A percentile compares a stretch with the other conserved stretches of the same genome.
phyloP scores from a whole-genome alignment of 2,329 filamentous ascomycete species.

The Microdochium paspali region DNA sequence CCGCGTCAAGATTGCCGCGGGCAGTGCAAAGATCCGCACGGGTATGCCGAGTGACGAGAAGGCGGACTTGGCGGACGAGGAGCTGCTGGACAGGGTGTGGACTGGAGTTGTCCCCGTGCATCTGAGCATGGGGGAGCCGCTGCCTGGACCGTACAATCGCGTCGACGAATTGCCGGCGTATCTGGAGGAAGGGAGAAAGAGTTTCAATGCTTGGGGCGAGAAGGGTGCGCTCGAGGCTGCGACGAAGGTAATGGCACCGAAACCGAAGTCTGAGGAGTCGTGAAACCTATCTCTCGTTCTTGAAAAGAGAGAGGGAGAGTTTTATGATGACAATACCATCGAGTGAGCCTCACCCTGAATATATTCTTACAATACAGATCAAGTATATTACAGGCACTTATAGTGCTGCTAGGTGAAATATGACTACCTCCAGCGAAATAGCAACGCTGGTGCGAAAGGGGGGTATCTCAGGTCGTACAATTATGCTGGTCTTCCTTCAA shows the following conservation, averaged over 20 bases:
- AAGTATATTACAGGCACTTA: too few relatives aligned
- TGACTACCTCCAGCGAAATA: too few relatives aligned
- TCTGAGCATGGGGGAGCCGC: conserved; percentile 52
- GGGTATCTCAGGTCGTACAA: too few relatives aligned
- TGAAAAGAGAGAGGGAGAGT: too few relatives aligned
- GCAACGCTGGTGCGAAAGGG: too few relatives aligned
- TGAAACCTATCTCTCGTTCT: too few relatives aligned
- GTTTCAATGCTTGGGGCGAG: conserved; percentile 20
- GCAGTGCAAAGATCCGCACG: conserved; percentile 65
- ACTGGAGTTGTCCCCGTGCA: conserved; percentile 54
- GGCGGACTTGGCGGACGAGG: conserved; percentile 34
- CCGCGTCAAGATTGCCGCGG: conserved; percentile 56
- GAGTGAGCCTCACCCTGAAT: too few relatives aligned
- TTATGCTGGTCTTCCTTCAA: not conserved
- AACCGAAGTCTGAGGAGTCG: conserved; percentile 7
- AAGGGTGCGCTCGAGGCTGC: conserved; percentile 13
- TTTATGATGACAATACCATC: too few relatives aligned
- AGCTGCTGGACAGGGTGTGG: conserved; percentile 35
- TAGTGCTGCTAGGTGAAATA: too few relatives aligned
- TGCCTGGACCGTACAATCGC: conserved; percentile 49
- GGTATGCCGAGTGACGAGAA: conserved; percentile 51
- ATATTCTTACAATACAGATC: too few relatives aligned
- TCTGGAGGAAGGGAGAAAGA: conserved; percentile 34
- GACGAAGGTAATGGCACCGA: conserved; percentile 8
- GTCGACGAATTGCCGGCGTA: conserved; percentile 52